Conservation (phyloP, 2,329 filamentous ascomycete species). For the Cladosporium sp. region DNA sequence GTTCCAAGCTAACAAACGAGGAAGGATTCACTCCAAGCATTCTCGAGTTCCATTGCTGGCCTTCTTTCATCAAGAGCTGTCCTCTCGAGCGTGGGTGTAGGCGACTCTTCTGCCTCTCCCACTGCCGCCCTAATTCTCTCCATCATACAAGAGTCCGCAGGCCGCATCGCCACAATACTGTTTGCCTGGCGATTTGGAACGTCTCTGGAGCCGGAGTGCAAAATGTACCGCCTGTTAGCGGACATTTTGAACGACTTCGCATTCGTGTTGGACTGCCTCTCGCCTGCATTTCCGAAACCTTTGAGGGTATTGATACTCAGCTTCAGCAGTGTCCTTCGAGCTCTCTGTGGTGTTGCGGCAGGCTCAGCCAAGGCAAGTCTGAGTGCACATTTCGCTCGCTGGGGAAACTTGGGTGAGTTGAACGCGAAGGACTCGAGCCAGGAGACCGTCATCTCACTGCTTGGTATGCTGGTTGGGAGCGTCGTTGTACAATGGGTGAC, state of each 20-base stretch:
- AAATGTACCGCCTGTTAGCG: constrained; percentile 80
- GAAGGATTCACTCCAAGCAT: constrained; percentile 75
- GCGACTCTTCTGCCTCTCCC: constrained; percentile 72
- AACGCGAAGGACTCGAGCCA: constrained; percentile 95
- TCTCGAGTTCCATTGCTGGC: constrained; percentile 75
- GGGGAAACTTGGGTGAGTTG: constrained; percentile 84
- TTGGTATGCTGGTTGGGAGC: constrained; percentile 83
- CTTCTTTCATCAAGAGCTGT: constrained; percentile 79
- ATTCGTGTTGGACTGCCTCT: constrained; percentile 80
- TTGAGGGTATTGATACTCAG: constrained; percentile 56
- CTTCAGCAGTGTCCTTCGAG: constrained; percentile 57
- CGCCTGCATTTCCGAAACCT: constrained; percentile 64
- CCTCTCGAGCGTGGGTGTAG: constrained; percentile 73
- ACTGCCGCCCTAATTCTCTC: constrained; percentile 78
- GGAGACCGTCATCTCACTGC: constrained; percentile 83
- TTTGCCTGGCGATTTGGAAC: constrained; percentile 81
- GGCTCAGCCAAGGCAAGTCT: constrained; percentile 86
- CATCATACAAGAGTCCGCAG: constrained; percentile 76
- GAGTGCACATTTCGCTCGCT: constrained; percentile 83
- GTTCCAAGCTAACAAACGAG: constrained; percentile 4
- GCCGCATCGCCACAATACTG: constrained; percentile 76
- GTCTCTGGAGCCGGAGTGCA: constrained; percentile 83
- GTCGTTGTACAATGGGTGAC: constrained; percentile 74
- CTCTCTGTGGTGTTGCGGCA: constrained; percentile 83
- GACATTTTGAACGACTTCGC: constrained; percentile 85